Evolutionary conservation across 129 eudicot genomes (phyloP).

Genomic region (Daucus carota): DNA sequence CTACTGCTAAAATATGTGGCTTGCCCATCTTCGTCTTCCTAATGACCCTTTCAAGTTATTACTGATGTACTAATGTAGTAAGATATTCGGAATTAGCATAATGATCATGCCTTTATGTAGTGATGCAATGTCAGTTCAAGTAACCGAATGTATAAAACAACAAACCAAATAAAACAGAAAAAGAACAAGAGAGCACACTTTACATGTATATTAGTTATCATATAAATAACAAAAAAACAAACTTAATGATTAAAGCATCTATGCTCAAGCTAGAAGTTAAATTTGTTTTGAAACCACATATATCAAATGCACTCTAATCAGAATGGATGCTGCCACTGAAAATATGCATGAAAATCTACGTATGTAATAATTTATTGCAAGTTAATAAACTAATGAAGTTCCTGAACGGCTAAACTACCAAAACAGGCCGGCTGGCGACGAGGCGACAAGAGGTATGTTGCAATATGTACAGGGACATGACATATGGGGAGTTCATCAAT

Average conservation of each 20-base stretch:
- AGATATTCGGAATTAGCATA: not conserved
- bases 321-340: not conserved
- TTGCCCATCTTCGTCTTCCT: conserved; percentile 13
- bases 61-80: not conserved
- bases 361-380: not conserved
- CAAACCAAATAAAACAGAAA: not conserved
- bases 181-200: not conserved
- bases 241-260: not conserved
- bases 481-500: not conserved
- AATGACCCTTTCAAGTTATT: not conserved
- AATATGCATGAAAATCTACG: not conserved
- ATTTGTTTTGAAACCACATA: not conserved
- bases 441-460: not conserved
- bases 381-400: not conserved
- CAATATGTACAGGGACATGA: not conserved
- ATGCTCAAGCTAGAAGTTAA: not conserved
- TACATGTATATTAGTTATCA: not conserved
- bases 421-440: not conserved
- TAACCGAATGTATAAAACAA: not conserved
- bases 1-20: conserved; percentile 28
- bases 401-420: not conserved
- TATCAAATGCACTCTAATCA: not conserved
- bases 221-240: not conserved
- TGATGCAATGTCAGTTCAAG: not conserved
- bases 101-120: not conserved